phyloP scores from a whole-genome alignment of 306 rosid genomes.

The Hippophae gyantsensis region DNA sequence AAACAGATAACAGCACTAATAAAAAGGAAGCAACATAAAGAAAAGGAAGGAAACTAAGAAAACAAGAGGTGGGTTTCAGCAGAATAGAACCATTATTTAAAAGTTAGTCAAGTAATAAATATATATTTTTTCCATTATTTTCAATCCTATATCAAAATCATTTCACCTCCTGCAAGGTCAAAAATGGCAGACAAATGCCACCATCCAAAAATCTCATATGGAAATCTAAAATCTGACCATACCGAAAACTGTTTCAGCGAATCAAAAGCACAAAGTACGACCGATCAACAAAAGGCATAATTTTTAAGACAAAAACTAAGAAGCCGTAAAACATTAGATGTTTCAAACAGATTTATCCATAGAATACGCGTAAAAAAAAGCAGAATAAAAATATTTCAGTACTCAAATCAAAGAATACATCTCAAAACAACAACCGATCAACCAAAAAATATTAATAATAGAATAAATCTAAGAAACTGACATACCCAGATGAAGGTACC shows the following conservation, averaged over 20 bases:
- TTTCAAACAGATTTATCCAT: slow-evolving; percentile 3
- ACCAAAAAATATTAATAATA: slow-evolving; percentile 8
- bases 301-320: slow-evolving; percentile 9
- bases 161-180: slow-evolving; percentile 21
- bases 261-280: slow-evolving; percentile 5
- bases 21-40: background rate
- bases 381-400: slow-evolving; percentile 7
- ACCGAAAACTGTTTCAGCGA: slow-evolving; percentile 10
- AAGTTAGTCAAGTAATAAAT: background rate
- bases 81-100: slow-evolving; percentile 13
- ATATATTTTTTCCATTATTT: slow-evolving; percentile 1
- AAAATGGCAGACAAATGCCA: slow-evolving; percentile 4
- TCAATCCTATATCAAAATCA: slow-evolving; percentile 22
- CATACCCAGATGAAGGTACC: slow-evolving; percentile 33
- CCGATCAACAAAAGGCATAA: slow-evolving; percentile 14
- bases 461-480: slow-evolving; percentile 22
- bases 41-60: background rate
- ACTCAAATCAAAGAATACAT: slow-evolving; percentile 19
- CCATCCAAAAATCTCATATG: slow-evolving; percentile 5
- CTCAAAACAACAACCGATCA: slow-evolving; percentile 33
- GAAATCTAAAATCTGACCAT: slow-evolving; percentile 15
- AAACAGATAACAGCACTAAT: slow-evolving; percentile 5
- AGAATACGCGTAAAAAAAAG: slow-evolving; percentile 7
- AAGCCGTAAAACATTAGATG: background rate
- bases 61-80: background rate